These are phyloP conservation scores for Seminavis robusta DNA, from an alignment of 108 stramenopile species.

Conservation along the genomic window DNA sequence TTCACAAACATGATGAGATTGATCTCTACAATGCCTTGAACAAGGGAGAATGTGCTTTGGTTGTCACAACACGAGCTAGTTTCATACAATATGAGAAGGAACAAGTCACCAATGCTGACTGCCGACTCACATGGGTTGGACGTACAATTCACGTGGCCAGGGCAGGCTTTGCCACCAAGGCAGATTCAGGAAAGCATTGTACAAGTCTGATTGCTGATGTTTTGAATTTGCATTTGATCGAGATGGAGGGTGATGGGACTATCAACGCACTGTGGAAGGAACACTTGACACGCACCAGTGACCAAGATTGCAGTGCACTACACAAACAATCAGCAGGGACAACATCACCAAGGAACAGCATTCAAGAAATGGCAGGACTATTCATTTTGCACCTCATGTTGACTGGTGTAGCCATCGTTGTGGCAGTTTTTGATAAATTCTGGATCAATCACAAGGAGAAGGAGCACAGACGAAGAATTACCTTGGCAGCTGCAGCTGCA, in stretches of 20 bases:
- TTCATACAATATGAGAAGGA: slow-evolving; percentile 11
- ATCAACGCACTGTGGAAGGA: slow-evolving; percentile 15
- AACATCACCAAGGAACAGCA: not conserved
- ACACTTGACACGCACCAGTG: not conserved
- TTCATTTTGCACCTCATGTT: too few relatives aligned
- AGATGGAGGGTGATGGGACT: slow-evolving; percentile 38
- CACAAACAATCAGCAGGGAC: not conserved
- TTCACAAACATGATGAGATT: not conserved
- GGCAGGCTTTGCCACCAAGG: slow-evolving; percentile 24
- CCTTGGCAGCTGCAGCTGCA: too few relatives aligned
- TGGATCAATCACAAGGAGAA: too few relatives aligned
- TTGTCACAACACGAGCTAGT: not conserved
- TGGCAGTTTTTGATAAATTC: too few relatives aligned
- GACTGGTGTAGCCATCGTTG: too few relatives aligned
- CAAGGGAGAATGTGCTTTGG: slow-evolving; percentile 23
- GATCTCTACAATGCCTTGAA: slow-evolving; percentile 14
- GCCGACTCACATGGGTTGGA: slow-evolving; percentile 28
- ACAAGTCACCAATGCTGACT: slow-evolving; percentile 19
- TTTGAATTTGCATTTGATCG: slow-evolving; percentile 24
- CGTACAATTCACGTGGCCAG: slow-evolving; percentile 2
- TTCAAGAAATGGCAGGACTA: slow-evolving; percentile 21
- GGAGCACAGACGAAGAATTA: too few relatives aligned
- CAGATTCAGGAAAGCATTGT: slow-evolving; percentile 35
- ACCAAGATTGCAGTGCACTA: not conserved
- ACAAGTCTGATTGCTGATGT: slow-evolving; percentile 28